Conservation (phyloP, 352 stramenopile genomes). For the Phytophthora rubi region DNA sequence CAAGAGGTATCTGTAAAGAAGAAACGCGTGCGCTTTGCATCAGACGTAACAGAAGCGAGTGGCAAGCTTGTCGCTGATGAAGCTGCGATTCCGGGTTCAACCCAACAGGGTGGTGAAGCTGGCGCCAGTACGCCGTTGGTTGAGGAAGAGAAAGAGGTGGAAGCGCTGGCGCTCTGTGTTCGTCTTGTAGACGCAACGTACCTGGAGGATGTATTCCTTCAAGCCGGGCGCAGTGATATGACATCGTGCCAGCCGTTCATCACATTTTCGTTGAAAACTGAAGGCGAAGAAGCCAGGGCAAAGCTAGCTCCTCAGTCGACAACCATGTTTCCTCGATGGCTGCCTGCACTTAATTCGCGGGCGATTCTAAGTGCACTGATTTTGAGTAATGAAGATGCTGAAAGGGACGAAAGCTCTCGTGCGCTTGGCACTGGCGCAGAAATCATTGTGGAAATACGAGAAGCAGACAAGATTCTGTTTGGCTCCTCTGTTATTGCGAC, state of each 20-base stretch:
- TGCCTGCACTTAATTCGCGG: conserved; percentile 43
- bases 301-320: conserved; percentile 54
- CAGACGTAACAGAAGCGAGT: conserved; percentile 34
- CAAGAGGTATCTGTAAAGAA: conserved; percentile 43
- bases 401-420: conserved; percentile 6
- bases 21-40: conserved; percentile 73
- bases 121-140: background rate
- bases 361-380: conserved; percentile 50
- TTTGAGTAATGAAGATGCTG: conserved; percentile 18
- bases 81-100: background rate
- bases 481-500: conserved; percentile 69
- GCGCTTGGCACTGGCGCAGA: conserved; percentile 32
- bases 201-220: conserved; percentile 60
- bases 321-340: conserved; percentile 70
- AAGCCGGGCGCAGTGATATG: conserved; percentile 53
- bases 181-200: conserved; percentile 58
- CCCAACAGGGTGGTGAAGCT: conserved; percentile 6
- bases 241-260: conserved; percentile 57
- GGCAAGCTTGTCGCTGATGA: conserved; percentile 10
- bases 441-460: conserved; percentile 69
- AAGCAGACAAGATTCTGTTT: conserved; percentile 75
- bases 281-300: conserved; percentile 35
- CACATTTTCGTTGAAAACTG: conserved; percentile 47
- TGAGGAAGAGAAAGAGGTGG: conserved; percentile 33
- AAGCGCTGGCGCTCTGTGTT: conserved; percentile 48